Conservation (phyloP, 1,139 yeast species). For the Blastobotrys apis region DNA sequence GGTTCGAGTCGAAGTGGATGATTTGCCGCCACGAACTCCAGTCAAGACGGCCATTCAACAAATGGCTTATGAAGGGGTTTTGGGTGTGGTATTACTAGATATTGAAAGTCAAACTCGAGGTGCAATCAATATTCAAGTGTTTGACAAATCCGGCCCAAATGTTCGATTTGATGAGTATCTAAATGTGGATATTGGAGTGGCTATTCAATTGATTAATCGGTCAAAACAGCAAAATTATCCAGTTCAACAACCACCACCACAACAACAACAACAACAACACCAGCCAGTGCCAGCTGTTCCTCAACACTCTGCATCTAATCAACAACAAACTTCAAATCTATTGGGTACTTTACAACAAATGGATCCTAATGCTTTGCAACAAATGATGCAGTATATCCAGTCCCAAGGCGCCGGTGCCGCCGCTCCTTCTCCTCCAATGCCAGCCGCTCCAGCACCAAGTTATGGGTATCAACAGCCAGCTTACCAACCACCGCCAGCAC, state of each 20-base stretch:
- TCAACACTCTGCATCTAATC: neutral
- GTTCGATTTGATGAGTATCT: slow-evolving; percentile 81
- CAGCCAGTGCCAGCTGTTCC: neutral
- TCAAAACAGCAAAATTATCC: slow-evolving; percentile 22
- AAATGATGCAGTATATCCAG: slow-evolving; percentile 27
- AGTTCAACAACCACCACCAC: slow-evolving; percentile 3
- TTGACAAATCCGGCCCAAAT: slow-evolving; percentile 61
- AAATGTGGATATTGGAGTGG: slow-evolving; percentile 59
- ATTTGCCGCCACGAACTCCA: slow-evolving; percentile 44
- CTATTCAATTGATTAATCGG: slow-evolving; percentile 46
- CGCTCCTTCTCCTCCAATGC: slow-evolving; percentile 20
- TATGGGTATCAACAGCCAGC: slow-evolving; percentile 7
- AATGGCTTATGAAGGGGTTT: slow-evolving; percentile 76
- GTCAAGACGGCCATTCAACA: slow-evolving; percentile 58
- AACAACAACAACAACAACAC: slow-evolving; percentile 2
- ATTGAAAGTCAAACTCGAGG: slow-evolving; percentile 37
- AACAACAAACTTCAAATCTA: slow-evolving; percentile 20
- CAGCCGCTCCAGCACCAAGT: slow-evolving; percentile 23
- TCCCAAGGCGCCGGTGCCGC: slow-evolving; percentile 22
- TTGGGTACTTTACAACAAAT: slow-evolving; percentile 29
- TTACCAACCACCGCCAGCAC: slow-evolving; percentile 17
- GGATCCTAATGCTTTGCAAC: slow-evolving; percentile 34
- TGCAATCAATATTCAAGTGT: slow-evolving; percentile 66
- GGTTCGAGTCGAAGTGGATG: slow-evolving; percentile 46
- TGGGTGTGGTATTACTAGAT: slow-evolving; percentile 67